phyloP scores from a whole-genome alignment of 495 filamentous ascomycete genomes.

The Astrocystis sublimbata region DNA sequence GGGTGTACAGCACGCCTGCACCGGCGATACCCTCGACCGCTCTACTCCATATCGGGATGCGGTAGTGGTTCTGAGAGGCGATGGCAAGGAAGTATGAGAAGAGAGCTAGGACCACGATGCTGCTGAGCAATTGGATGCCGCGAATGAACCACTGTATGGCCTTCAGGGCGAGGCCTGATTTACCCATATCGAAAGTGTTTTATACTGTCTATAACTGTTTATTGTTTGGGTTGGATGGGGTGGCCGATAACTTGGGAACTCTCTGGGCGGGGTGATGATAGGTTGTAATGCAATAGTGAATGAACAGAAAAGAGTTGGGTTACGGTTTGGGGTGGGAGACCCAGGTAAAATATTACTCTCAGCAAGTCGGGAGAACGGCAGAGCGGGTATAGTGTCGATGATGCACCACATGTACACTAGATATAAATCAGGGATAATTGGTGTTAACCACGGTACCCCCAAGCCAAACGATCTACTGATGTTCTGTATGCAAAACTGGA shows the following conservation, averaged over 20 bases:
- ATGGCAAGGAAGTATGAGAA: conserved; percentile 74
- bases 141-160: conserved; percentile 64
- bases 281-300: no score
- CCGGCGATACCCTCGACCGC: conserved; percentile 85
- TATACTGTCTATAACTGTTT: no score
- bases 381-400: conserved; percentile 21
- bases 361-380: conserved; percentile 21
- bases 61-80: conserved; percentile 57
- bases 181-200: conserved; percentile 39
- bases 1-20: conserved; percentile 67
- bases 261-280: no score
- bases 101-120: conserved; percentile 72
- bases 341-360: conserved; percentile 16
- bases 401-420: conserved; percentile 28
- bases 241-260: no score
- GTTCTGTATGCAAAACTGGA: no score
- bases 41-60: conserved; percentile 63
- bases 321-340: neutral
- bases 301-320: conserved; percentile 16
- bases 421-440: conserved; percentile 18
- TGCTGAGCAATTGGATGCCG: conserved; percentile 68
- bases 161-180: conserved; percentile 59
- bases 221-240: no score
- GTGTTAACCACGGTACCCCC: neutral
- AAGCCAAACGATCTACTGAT: neutral